Base-by-base conservation (phyloP, 1,139 yeast genomes). In the Nakaseomyces uthaithaninus region DNA sequence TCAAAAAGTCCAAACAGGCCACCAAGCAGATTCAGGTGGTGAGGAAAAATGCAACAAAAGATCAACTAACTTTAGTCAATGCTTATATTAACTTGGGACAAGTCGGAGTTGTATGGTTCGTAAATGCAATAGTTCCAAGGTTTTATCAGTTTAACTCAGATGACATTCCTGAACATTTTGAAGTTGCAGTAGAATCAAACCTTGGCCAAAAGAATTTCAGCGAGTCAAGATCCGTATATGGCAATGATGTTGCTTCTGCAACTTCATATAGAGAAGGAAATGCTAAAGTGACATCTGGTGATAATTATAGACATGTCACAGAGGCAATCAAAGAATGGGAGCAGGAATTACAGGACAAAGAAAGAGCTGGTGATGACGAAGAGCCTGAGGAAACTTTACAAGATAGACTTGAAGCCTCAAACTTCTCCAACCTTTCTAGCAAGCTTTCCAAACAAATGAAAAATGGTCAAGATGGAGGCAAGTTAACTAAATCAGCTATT, bases 201-300 rank as follows among this genome's bases (percentile, higher is more conserved):
- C 30, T 66, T 64, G 37, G 63, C 53, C 65, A 61, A 41, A 48
- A 62, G 2, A 54, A 66, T 8, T 42, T 42, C 7, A 43, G 42
- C 14, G 42, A 40, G 18, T 65, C 67, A 19, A 70, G 69, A 47
- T 55, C 72, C 1, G 54, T 65, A 33, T 66, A 68, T 43, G 86
- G 85, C 3, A 76, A 73, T 45, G 95, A 85, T 63, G 58, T 75
- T 3, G 87, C 95, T 1, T 79, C 94, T 0, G 71, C 81, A 1
- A 71, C 67, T 37, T 70, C 66, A 22, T 91, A 87, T 59, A 74
- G 71, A 42, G 97, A 89, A 59, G 74, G 76, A 28, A 70, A 74
- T 46, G 77, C 94, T 1, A 68, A 74, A 22, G 71, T 81, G 3
- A 69, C 78, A 4, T 76, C 78, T 46, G 87, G 93, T 47, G 72